These are phyloP conservation scores for Candida mattraensis DNA, from an alignment of 805 yeast species.

Conservation along the genomic window DNA sequence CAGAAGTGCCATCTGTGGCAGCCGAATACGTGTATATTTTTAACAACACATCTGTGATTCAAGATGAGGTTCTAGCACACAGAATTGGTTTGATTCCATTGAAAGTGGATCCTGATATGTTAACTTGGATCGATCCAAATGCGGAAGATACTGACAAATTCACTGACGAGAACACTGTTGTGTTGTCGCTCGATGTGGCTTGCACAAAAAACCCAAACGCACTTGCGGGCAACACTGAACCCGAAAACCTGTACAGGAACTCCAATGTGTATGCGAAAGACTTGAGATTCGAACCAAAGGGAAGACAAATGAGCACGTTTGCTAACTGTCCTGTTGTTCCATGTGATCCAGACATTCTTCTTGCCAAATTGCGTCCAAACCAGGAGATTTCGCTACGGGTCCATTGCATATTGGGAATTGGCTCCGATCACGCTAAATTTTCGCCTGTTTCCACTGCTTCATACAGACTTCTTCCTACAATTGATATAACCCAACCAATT, in stretches of 20 bases:
- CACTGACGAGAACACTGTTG: slow-evolving; percentile 88
- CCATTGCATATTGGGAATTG: slow-evolving; percentile 89
- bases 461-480: slow-evolving; percentile 87
- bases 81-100: slow-evolving; percentile 92
- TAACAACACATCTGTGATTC: slow-evolving; percentile 95
- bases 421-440: slow-evolving; percentile 95
- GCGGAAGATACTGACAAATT: slow-evolving; percentile 67
- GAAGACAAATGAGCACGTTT: slow-evolving; percentile 74
- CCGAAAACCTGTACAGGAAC: slow-evolving; percentile 79
- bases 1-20: slow-evolving; percentile 96
- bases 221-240: slow-evolving; percentile 72
- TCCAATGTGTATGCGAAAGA: slow-evolving; percentile 88
- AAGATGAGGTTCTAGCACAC: slow-evolving; percentile 95
- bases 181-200: slow-evolving; percentile 72
- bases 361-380: slow-evolving; percentile 94
- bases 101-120: slow-evolving; percentile 84
- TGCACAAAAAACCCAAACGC: slow-evolving; percentile 89
- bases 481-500: slow-evolving; percentile 73
- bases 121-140: slow-evolving; percentile 75
- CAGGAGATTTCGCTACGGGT: slow-evolving; percentile 91
- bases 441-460: slow-evolving; percentile 98
- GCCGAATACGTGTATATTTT: slow-evolving; percentile 87
- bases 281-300: slow-evolving; percentile 88
- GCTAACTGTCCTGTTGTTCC: slow-evolving; percentile 68
- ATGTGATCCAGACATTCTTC: slow-evolving; percentile 81